These are phyloP conservation scores for Tinospora cordifolia DNA, from an alignment of 164 flowering plant species.

Conservation along the genomic window DNA sequence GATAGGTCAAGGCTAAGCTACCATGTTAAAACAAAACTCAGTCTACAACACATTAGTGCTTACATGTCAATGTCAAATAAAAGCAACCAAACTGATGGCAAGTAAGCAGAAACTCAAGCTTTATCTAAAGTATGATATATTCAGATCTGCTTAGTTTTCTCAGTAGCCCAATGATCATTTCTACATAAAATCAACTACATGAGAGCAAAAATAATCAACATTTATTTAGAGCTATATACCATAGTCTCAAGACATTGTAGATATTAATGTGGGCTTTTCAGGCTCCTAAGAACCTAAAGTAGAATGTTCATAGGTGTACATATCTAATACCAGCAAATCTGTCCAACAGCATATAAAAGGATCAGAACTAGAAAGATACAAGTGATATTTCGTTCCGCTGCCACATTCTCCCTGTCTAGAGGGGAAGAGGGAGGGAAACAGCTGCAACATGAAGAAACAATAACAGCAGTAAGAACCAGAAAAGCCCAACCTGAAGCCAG, in stretches of 20 bases:
- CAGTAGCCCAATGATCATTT: neutral
- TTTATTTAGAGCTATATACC: neutral
- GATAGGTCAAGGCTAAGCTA: neutral
- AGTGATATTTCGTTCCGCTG: neutral
- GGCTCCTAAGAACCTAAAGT: neutral
- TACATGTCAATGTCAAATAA: neutral
- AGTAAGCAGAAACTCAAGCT: neutral
- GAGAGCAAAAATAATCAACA: neutral
- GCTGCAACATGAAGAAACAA: neutral
- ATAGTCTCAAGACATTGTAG: neutral
- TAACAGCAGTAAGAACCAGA: conserved; percentile 4
- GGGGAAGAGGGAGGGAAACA: neutral
- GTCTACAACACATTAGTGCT: neutral
- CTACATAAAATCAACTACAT: neutral
- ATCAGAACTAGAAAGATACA: neutral
- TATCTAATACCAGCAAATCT: neutral
- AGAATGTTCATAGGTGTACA: neutral
- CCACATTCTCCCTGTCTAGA: neutral
- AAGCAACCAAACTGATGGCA: neutral
- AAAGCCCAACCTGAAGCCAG: conserved; percentile 92
- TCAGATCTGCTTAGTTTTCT: neutral
- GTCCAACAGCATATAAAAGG: neutral
- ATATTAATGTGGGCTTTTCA: neutral
- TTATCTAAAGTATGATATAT: neutral
- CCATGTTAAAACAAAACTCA: neutral